Percentiles rank a stretch among this genome's conserved stretches.
phyloP scores from a whole-genome alignment of 2,329 filamentous ascomycete species.

The Stagonosporopsis rhizophila region DNA sequence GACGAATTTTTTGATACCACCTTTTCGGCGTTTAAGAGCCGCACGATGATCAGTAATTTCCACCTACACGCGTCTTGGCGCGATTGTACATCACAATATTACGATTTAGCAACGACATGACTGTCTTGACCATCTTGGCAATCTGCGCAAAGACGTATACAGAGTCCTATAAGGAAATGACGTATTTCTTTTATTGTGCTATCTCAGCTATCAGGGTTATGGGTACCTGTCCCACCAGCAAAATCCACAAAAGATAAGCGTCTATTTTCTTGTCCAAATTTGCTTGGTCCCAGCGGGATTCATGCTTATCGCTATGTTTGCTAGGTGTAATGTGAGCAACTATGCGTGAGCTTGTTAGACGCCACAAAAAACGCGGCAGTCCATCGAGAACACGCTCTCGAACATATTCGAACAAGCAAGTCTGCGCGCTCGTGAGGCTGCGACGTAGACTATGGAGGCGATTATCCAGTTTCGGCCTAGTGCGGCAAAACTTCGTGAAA shows the following conservation, averaged over 20 bases:
- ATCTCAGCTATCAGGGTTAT: slow-evolving; percentile 8
- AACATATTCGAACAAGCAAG: slow-evolving; percentile 1
- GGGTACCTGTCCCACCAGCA: slow-evolving; percentile 13
- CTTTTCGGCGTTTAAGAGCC: background rate
- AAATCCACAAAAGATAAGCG: slow-evolving; percentile 23
- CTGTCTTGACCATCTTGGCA: background rate
- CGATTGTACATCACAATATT: slow-evolving; percentile 7
- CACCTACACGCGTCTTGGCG: background rate
- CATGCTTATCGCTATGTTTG: slow-evolving; percentile 1
- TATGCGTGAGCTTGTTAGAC: background rate
- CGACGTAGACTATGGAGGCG: slow-evolving; percentile 4
- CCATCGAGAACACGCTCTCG: slow-evolving; percentile 4
- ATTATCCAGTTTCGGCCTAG: slow-evolving; percentile 8
- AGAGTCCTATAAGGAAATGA: background rate
- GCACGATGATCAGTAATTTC: background rate
- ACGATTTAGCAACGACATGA: slow-evolving; percentile 1
- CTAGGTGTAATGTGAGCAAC: background rate
- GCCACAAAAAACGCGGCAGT: background rate
- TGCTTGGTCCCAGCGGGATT: slow-evolving; percentile 4
- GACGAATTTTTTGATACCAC: slow-evolving; percentile 14
- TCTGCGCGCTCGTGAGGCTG: slow-evolving; percentile 1
- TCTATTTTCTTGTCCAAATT: slow-evolving; percentile 13
- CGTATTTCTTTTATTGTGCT: slow-evolving; percentile 12
- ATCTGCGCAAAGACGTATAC: background rate
- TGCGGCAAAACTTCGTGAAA: slow-evolving; percentile 15